Evolutionary conservation across 208 protist species (phyloP), one percentile per base, ranked within the genome.

Genomic region (Wallacemonas sp.): DNA sequence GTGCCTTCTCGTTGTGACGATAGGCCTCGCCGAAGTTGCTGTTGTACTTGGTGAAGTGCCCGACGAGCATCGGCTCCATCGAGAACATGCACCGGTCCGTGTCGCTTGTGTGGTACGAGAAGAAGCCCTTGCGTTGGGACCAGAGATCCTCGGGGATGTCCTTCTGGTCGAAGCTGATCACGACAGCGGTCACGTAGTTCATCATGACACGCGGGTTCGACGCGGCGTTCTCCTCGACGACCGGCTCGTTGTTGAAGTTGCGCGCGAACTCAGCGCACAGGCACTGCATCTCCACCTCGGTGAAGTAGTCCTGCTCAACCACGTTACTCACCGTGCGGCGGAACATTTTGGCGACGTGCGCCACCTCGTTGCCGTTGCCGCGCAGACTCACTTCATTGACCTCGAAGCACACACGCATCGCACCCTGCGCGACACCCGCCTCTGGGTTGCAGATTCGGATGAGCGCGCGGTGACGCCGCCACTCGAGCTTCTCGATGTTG

Each of bases 11-110:
- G 44, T 88, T 82, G 9, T 75, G 64, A 9, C 56, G 61, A 49
- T 88, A 93, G 24, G 65, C 65, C 49, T 87, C 70, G 14, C 83
- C 84, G 70, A 80, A 85, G 80, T 93, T 93, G 47, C 80, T 87
- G 74, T 90, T 93, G 74, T 93, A 89, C 76, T 93, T 93, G 56
- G 83, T 90, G 47, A 88, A 93, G 39, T 66, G 57, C 1, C 87
- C 87, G 12, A 52, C 24, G 16, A 93, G 74, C 61, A 78, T 87
- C 24, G 75, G 65, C 68, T 93, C 87, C 38, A 93, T 83, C 34
- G 74, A 60, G 65, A 90, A 90, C 68, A 87, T 73, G 23, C 86
- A 60, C 19, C 76, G 68, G 33, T 87, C 56, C 19, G 78, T 80
- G 71, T 90, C 81, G 2, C 63, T 70, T 0, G 79, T 86, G 33